Evolutionary conservation across 176 grass and related monocot species (phyloP).

Genomic region (Oryza brachyantha): DNA sequence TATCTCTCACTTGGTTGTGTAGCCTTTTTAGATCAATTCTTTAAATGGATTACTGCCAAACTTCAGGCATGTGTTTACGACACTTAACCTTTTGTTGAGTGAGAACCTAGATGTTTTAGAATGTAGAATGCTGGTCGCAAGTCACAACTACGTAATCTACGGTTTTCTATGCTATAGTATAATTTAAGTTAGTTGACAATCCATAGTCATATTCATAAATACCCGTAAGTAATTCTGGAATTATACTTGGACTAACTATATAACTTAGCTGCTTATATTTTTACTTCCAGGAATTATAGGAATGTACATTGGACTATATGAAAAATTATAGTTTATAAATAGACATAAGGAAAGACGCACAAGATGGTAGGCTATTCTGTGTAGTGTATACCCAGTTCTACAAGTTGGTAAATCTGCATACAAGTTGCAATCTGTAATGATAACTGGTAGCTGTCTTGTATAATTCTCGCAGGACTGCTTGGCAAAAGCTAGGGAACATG

Average conservation of each 20-base stretch:
- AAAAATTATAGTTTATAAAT: background rate
- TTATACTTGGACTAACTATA: conserved; percentile 6
- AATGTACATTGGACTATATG: background rate
- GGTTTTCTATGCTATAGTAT: background rate
- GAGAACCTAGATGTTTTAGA: conserved; percentile 13
- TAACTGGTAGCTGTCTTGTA: background rate
- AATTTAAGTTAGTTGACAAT: background rate
- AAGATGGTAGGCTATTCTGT: background rate
- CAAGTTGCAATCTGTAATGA: background rate
- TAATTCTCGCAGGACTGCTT: conserved; percentile 56
- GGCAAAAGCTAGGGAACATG: conserved; percentile 78
- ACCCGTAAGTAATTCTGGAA: background rate
- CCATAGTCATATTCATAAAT: conserved; percentile 14
- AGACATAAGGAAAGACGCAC: background rate
- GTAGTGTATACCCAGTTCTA: background rate
- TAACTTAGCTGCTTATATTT: conserved; percentile 4
- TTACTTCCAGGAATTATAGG: conserved; percentile 14
- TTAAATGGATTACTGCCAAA: conserved; percentile 24
- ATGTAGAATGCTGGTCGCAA: conserved; percentile 27
- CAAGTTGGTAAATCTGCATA: background rate
- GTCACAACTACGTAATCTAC: conserved; percentile 28
- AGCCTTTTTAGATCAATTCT: conserved; percentile 22
- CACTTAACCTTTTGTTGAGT: conserved; percentile 7
- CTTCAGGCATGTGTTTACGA: background rate
- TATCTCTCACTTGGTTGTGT: conserved; percentile 7